phyloP scores from a whole-genome alignment of 352 stramenopile genomes.

The Phytopythium helicoides region DNA sequence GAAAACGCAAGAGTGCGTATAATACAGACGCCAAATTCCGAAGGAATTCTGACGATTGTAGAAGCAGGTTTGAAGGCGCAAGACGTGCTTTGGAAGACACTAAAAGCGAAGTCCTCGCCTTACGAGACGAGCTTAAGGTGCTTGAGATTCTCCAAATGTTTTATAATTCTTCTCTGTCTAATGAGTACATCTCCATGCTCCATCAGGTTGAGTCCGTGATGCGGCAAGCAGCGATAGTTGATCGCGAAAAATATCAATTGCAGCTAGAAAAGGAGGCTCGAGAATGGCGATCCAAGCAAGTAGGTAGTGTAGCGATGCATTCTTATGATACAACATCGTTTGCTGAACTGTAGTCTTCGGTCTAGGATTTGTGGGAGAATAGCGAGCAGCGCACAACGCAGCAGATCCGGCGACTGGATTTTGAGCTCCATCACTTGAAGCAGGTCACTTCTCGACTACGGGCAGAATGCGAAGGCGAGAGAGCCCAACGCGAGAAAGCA shows the following conservation, averaged over 20 bases:
- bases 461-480: constrained; percentile 48
- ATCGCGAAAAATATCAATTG: constrained; percentile 41
- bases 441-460: constrained; percentile 40
- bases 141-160: background rate
- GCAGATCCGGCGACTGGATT: constrained; percentile 48
- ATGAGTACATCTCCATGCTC: too few relatives aligned
- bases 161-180: too few relatives aligned
- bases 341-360: background rate
- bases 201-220: constrained; percentile 47
- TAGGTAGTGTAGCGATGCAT: too few relatives aligned
- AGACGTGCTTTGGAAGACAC: constrained; percentile 31
- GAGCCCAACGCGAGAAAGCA: constrained; percentile 36
- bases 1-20: constrained; percentile 31
- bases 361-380: constrained; percentile 10
- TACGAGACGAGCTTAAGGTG: constrained; percentile 55
- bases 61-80: constrained; percentile 33
- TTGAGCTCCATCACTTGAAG: constrained; percentile 45
- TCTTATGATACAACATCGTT: background rate
- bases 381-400: constrained; percentile 34
- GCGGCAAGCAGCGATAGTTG: constrained; percentile 35
- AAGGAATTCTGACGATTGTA: too few relatives aligned
- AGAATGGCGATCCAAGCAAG: constrained; percentile 43
- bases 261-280: constrained; percentile 33
- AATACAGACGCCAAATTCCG: too few relatives aligned
- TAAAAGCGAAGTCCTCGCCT: constrained; percentile 31